A percentile compares a stretch with the other conserved stretches of the same genome.
Evolutionary conservation across 352 stramenopile genomes (phyloP).

Genomic region (Vaucheria bursata): DNA sequence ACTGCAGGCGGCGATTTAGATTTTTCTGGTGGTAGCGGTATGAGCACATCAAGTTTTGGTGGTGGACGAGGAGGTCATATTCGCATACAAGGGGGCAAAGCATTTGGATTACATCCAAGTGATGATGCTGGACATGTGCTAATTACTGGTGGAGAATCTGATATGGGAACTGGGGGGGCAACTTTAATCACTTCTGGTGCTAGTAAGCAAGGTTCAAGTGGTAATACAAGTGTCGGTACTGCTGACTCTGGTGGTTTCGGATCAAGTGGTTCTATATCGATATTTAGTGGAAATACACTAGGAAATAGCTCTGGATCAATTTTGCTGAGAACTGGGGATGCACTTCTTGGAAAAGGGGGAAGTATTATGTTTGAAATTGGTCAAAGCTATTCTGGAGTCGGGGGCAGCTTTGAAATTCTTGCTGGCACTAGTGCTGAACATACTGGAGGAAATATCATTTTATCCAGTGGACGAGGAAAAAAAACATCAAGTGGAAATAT

Average conservation of each 20-base stretch:
- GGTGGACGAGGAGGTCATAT: constrained; percentile 41
- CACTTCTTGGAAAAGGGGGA: constrained; percentile 58
- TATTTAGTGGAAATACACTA: constrained; percentile 58
- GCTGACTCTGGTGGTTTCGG: constrained; percentile 52
- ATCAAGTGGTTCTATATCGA: constrained; percentile 60
- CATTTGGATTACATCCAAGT: constrained; percentile 4
- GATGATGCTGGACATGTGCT: constrained; percentile 44
- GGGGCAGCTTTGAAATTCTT: constrained; percentile 40
- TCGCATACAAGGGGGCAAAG: constrained; percentile 32
- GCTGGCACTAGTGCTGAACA: constrained; percentile 30
- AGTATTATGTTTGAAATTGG: constrained; percentile 62
- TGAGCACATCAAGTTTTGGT: constrained; percentile 2
- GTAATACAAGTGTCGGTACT: constrained; percentile 19
- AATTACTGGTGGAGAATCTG: constrained; percentile 42
- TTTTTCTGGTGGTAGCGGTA: constrained; percentile 37
- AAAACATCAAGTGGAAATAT: constrained; percentile 38
- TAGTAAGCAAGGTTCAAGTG: constrained; percentile 28
- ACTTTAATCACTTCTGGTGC: constrained; percentile 51
- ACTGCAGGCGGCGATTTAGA: constrained; percentile 26
- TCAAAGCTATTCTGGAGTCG: constrained; percentile 47
- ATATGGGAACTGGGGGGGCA: constrained; percentile 44
- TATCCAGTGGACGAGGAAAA: constrained; percentile 36
- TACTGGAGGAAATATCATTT: constrained; percentile 31
- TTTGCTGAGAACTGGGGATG: constrained; percentile 59
- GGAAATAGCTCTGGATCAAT: constrained; percentile 50